Evolutionary conservation across 208 protist species (phyloP).

Genomic region (Acanthamoeba triangularis): DNA sequence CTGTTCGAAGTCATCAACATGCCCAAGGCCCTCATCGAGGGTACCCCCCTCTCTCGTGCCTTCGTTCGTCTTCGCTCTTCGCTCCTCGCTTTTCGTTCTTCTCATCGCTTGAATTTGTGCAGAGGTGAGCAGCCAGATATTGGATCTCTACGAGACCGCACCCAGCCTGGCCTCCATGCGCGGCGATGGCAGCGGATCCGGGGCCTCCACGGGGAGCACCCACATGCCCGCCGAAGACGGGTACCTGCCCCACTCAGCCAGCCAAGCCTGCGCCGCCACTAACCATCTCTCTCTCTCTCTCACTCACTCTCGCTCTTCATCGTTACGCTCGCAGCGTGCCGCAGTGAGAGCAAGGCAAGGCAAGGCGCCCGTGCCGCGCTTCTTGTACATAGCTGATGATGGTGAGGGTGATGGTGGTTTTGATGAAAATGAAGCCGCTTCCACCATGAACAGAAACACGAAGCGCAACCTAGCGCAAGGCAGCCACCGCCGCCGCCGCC

Average conservation of each 20-base stretch:
- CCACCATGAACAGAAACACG: too few species aligned
- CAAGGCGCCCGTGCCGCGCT: too few species aligned
- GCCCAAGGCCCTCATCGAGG: constrained; percentile 25
- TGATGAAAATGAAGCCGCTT: background rate
- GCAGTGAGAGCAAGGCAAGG: too few species aligned
- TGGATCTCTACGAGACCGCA: constrained; percentile 68
- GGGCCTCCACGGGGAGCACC: background rate
- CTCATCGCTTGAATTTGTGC: background rate
- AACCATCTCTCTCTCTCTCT: too few species aligned
- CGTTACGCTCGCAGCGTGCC: too few species aligned
- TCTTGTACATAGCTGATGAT: background rate
- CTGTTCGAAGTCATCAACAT: constrained; percentile 33
- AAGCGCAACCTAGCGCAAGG: background rate
- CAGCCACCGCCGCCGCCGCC: background rate
- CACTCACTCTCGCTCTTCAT: too few species aligned
- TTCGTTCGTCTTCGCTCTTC: background rate
- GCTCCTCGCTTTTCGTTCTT: background rate
- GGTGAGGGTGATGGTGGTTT: too few species aligned
- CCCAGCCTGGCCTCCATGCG: constrained; percentile 67
- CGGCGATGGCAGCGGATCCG: constrained; percentile 1
- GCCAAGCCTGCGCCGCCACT: too few species aligned
- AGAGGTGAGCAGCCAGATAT: constrained; percentile 65
- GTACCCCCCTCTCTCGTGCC: background rate
- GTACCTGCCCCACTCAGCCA: background rate
- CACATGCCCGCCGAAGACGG: background rate